Evolutionary conservation across 1,284 basidiomycete species (phyloP).

Genomic region (Marasmius oreades): DNA sequence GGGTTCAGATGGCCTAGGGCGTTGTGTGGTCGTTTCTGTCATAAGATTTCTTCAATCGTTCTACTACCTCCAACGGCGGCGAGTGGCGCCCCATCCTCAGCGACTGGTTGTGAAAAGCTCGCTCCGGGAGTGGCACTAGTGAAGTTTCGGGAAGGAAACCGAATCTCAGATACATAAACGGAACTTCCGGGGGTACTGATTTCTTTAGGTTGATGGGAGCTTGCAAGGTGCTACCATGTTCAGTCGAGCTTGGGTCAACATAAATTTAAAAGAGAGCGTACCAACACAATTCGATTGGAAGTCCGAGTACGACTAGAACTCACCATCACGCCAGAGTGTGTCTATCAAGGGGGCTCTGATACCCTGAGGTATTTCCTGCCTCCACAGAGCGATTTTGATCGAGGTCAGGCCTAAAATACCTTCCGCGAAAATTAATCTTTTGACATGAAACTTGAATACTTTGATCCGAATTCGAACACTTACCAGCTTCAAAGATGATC

Average conservation of each 20-base stretch:
- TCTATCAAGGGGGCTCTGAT: slow-evolving; percentile 19
- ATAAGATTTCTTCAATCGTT: too few relatives aligned
- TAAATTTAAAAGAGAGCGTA: neutral
- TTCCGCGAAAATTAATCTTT: neutral
- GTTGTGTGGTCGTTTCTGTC: too few relatives aligned
- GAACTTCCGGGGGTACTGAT: slow-evolving; percentile 11
- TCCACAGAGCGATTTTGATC: slow-evolving; percentile 17
- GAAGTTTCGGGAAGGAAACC: neutral
- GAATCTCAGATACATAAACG: neutral
- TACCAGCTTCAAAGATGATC: slow-evolving; percentile 13
- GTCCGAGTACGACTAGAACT: too few relatives aligned
- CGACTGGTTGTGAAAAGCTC: too few relatives aligned
- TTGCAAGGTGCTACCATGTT: slow-evolving; percentile 8
- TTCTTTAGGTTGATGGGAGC: slow-evolving; percentile 7
- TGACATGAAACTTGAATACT: too few relatives aligned
- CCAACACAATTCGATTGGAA: slow-evolving; percentile 19
- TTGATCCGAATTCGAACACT: neutral
- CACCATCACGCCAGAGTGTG: slow-evolving; percentile 22
- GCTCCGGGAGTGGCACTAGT: too few relatives aligned
- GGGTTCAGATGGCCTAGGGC: too few relatives aligned
- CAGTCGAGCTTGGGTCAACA: neutral
- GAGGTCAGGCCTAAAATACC: slow-evolving; percentile 20
- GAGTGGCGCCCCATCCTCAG: too few relatives aligned
- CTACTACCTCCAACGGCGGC: too few relatives aligned
- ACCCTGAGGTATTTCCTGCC: slow-evolving; percentile 11